Evolutionary conservation across 2,329 filamentous ascomycete genomes (phyloP), one percentile per base, ranked within the genome.

Genomic region (Hymenoscyphus infarciens): DNA sequence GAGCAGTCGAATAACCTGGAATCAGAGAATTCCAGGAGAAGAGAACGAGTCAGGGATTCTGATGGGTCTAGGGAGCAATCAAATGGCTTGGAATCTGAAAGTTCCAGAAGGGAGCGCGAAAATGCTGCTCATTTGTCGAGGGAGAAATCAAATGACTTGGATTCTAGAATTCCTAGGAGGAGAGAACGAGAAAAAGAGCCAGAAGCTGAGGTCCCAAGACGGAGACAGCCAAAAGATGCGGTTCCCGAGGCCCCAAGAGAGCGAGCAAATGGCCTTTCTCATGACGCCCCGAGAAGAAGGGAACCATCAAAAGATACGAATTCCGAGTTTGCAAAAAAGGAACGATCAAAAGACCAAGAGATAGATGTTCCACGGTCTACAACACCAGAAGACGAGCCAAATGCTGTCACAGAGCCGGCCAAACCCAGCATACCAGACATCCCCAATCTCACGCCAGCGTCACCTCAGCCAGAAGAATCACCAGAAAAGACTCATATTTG

Each of bases 401-500:
- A 49, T 22, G n/a, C 42, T 49, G 19, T 25, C 42, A 7, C n/a
- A 49, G 42, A 49, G n/a, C 42, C 7, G 4, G 5, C 39, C 19
- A 49, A 49, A 49, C 3, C n/a, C 8, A 25, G 3, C 6, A 19
- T 19, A 49, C n/a, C 42, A 19, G 42, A 49, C n/a, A 11, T 56
- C 8, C 62, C 62, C 19, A 61, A 64, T 61, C 63, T 63, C 4
- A 70, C 67, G 35, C 67, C 67, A 56, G 66, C 70, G n/a, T 56
- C 63, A 10, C 68, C 69, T 15, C 57, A 66, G 35, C 68, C 66
- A 49, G 33, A 56, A 52, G 33, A 45, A 6, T 64, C 63, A n/a
- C 61, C 63, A 22, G 66, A 68, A 59, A 66, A 67, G 56, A 64
- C 59, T 52, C 58, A 59, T 27, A 49, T 64, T n/a, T 72, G 69